Conservation (phyloP, 2,329 filamentous ascomycete genomes). For the Macrophomina pseudophaseolina region DNA sequence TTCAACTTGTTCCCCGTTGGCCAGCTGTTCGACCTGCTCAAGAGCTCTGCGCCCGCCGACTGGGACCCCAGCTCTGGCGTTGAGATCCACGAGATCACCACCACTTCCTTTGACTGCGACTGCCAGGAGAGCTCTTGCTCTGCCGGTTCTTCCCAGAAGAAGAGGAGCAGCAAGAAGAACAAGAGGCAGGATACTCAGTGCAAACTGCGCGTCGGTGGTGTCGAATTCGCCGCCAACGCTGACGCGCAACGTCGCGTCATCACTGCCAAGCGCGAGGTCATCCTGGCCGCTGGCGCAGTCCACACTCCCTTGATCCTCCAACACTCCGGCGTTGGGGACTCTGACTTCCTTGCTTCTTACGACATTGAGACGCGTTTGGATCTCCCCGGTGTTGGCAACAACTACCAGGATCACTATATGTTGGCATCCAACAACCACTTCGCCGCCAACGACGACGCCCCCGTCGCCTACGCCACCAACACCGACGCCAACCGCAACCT, state of each 20-base stretch:
- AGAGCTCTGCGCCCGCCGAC: constrained; percentile 11
- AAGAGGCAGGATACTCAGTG: constrained; percentile 19
- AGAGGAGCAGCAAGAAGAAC: background rate
- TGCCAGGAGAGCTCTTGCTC: constrained; percentile 5
- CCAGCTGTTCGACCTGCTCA: constrained; percentile 9
- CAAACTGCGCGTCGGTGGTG: constrained; percentile 15
- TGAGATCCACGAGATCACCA: constrained; percentile 11
- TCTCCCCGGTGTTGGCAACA: constrained; percentile 39
- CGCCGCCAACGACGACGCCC: constrained; percentile 33
- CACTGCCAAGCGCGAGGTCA: constrained; percentile 55
- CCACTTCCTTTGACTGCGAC: constrained; percentile 4
- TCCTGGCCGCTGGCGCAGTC: constrained; percentile 64
- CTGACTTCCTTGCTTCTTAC: constrained; percentile 36
- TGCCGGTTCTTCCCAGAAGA: background rate
- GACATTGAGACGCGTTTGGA: constrained; percentile 35
- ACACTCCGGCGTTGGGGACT: constrained; percentile 64
- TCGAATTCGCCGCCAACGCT: constrained; percentile 13
- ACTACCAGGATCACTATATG: constrained; percentile 36
- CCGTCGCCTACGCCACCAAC: constrained; percentile 19
- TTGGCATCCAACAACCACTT: constrained; percentile 30
- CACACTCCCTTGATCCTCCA: constrained; percentile 66
- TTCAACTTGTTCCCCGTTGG: constrained; percentile 18
- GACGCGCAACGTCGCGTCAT: constrained; percentile 34
- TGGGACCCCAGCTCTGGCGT: constrained; percentile 3
- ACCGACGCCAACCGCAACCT: constrained; percentile 5